These are phyloP conservation scores for Wallacemonas collosoma DNA, from an alignment of 208 protist genomes.

Conservation along the genomic window DNA sequence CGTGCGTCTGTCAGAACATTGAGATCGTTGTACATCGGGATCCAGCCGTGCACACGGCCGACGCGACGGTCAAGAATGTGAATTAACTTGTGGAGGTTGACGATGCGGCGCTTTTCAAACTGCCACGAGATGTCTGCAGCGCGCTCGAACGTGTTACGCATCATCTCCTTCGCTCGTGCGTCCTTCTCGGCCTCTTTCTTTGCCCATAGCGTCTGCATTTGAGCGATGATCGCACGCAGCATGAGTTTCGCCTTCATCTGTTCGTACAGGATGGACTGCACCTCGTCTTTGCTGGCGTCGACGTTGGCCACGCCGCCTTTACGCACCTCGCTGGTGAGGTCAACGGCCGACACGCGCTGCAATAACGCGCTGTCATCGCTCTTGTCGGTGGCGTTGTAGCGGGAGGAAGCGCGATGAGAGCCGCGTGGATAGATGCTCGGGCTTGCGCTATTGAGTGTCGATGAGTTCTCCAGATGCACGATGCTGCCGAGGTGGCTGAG, in stretches of 20 bases:
- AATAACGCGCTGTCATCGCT: neutral
- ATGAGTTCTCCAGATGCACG: neutral
- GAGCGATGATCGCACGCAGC: constrained; percentile 60
- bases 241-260: constrained; percentile 80
- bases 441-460: neutral
- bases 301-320: constrained; percentile 11
- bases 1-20: constrained; percentile 49
- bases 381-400: neutral
- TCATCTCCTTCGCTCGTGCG: constrained; percentile 38
- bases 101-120: constrained; percentile 62
- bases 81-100: constrained; percentile 81
- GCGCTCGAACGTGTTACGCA: constrained; percentile 35
- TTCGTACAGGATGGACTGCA: constrained; percentile 70
- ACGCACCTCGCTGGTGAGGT: constrained; percentile 11
- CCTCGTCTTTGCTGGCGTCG: constrained; percentile 40
- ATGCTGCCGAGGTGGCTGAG: neutral
- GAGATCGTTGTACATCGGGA: constrained; percentile 73
- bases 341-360: neutral
- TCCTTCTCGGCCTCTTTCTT: constrained; percentile 46
- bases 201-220: constrained; percentile 78
- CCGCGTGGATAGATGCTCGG: neutral
- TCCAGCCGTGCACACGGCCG: constrained; percentile 57
- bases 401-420: neutral
- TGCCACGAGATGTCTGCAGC: constrained; percentile 59
- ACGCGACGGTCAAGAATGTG: constrained; percentile 67